Evolutionary conservation across 805 yeast genomes (phyloP).

Genomic region (Jamesozyma jinghongensis): DNA sequence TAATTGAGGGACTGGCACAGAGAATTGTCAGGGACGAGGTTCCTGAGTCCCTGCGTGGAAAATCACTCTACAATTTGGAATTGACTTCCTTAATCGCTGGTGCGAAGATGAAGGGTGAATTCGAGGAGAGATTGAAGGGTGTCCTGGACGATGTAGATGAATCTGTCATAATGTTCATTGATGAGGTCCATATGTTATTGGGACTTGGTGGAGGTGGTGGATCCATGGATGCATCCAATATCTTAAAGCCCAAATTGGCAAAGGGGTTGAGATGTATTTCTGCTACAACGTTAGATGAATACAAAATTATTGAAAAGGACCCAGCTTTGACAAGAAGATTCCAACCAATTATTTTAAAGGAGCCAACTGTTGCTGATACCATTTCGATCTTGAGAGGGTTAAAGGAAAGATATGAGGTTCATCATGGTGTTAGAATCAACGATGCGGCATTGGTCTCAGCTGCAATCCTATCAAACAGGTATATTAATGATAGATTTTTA

Average conservation of each 20-base stretch:
- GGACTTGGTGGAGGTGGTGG: constrained; percentile 94
- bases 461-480: constrained; percentile 80
- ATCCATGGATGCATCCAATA: constrained; percentile 88
- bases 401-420: constrained; percentile 91
- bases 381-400: constrained; percentile 87
- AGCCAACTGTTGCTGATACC: constrained; percentile 86
- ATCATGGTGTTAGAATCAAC: constrained; percentile 91
- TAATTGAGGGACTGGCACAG: constrained; percentile 95
- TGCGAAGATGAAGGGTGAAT: constrained; percentile 93
- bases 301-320: constrained; percentile 90
- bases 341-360: constrained; percentile 77
- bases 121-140: constrained; percentile 78
- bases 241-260: constrained; percentile 88
- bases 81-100: constrained; percentile 87
- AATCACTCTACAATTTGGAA: constrained; percentile 75
- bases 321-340: constrained; percentile 93
- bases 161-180: constrained; percentile 71
- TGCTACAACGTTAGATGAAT: constrained; percentile 93
- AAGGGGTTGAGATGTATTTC: constrained; percentile 93
- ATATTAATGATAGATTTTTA: constrained; percentile 79
- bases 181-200: constrained; percentile 80
- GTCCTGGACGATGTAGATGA: constrained; percentile 80
- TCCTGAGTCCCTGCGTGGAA: constrained; percentile 86
- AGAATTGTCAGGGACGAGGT: constrained; percentile 86
- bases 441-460: constrained; percentile 93